phyloP scores from a whole-genome alignment of 2,329 filamentous ascomycete species.

The Colletotrichum karsti region DNA sequence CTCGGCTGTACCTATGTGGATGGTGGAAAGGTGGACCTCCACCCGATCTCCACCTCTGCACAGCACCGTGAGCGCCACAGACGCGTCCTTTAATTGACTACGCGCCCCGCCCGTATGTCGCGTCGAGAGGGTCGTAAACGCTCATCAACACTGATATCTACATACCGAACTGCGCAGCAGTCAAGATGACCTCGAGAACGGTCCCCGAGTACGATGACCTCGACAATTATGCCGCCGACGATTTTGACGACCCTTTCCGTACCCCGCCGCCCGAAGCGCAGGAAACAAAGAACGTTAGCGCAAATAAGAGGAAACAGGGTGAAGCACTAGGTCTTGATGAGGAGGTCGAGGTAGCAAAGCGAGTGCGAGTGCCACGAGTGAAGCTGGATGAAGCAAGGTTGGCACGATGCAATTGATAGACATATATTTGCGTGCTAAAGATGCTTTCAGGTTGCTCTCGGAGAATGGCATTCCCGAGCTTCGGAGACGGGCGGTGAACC shows the following conservation, averaged over 20 bases:
- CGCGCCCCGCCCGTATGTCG: neutral
- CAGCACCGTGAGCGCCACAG: neutral
- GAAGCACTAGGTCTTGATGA: slow-evolving; percentile 81
- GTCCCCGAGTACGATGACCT: slow-evolving; percentile 69
- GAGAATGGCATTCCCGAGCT: slow-evolving; percentile 85
- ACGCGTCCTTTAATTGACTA: neutral
- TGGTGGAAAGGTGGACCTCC: too few relatives aligned
- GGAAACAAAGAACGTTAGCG: slow-evolving; percentile 40
- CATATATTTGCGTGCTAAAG: neutral
- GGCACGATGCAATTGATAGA: neutral
- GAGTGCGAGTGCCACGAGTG: slow-evolving; percentile 74
- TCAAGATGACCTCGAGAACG: slow-evolving; percentile 16
- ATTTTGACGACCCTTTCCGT: slow-evolving; percentile 55
- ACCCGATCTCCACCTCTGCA: neutral
- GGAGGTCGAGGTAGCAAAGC: slow-evolving; percentile 84
- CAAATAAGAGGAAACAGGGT: slow-evolving; percentile 57
- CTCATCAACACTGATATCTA: too few relatives aligned
- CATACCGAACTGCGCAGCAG: neutral
- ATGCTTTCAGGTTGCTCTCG: slow-evolving; percentile 74
- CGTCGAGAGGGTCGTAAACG: too few relatives aligned
- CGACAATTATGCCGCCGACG: slow-evolving; percentile 78
- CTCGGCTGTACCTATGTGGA: too few relatives aligned
- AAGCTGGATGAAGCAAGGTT: slow-evolving; percentile 88
- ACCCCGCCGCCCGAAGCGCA: slow-evolving; percentile 51
- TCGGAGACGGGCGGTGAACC: slow-evolving; percentile 72